A percentile compares a stretch with the other conserved stretches of the same genome.
Evolutionary conservation across 129 eudicot genomes (phyloP).

Genomic region (Flaveria bidentis): DNA sequence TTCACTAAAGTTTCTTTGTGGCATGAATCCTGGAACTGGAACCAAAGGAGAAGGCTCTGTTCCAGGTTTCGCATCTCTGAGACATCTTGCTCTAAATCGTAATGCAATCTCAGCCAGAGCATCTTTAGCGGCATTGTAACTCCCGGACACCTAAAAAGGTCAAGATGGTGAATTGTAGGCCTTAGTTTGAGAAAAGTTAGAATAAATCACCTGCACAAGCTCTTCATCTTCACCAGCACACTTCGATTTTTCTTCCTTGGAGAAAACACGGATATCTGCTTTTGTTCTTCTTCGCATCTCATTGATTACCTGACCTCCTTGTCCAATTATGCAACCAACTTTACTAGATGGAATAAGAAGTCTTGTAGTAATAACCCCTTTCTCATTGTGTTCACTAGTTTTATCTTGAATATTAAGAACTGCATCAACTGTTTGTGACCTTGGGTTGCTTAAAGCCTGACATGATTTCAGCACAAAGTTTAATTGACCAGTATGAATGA

Average conservation of each 20-base stretch:
- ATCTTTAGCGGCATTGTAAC: constrained; percentile 62
- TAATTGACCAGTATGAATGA: background rate
- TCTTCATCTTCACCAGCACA: constrained; percentile 83
- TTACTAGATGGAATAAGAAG: constrained; percentile 75
- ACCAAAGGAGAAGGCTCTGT: constrained; percentile 43
- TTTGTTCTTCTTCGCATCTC: constrained; percentile 87
- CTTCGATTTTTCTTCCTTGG: constrained; percentile 75
- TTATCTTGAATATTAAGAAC: constrained; percentile 72
- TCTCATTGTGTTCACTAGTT: constrained; percentile 64
- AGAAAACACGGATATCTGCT: constrained; percentile 76
- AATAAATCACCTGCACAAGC: constrained; percentile 70
- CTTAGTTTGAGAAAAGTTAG: background rate
- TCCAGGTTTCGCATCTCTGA: constrained; percentile 59
- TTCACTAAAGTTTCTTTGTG: constrained; percentile 40
- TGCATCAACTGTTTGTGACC: constrained; percentile 85
- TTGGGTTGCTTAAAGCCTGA: constrained; percentile 61
- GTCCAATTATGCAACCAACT: constrained; percentile 87
- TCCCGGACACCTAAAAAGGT: constrained; percentile 62
- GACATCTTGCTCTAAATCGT: constrained; percentile 68
- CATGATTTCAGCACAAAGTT: constrained; percentile 23
- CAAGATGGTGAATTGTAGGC: background rate
- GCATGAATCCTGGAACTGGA: constrained; percentile 42
- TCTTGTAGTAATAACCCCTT: constrained; percentile 63
- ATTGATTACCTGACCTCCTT: constrained; percentile 81
- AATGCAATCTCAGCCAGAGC: constrained; percentile 74